phyloP scores from a whole-genome alignment of 2,329 filamentous ascomycete genomes.

The Tolypocladium album region DNA sequence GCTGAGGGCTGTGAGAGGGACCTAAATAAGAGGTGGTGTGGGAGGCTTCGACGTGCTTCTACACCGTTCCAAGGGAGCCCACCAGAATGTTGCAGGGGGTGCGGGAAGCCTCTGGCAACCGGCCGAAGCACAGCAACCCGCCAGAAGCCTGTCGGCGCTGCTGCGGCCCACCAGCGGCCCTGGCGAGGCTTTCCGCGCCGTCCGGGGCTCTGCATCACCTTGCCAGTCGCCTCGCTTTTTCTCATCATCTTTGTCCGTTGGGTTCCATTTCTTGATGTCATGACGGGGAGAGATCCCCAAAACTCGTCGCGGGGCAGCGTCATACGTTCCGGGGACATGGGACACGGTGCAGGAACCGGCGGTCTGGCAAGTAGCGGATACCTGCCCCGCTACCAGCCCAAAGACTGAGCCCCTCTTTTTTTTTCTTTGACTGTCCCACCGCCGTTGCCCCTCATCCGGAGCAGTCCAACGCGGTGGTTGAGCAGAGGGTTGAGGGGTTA shows the following conservation, averaged over 20 bases:
- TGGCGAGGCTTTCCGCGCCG: background rate
- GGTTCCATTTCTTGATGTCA: constrained; percentile 16
- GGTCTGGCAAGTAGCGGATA: constrained; percentile 3
- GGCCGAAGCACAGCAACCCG: constrained; percentile 11
- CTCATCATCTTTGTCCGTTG: constrained; percentile 2
- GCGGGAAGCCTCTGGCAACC: constrained; percentile 23
- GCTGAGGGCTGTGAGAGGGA: constrained; percentile 12
- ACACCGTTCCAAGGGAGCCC: constrained; percentile 31
- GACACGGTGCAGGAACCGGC: background rate
- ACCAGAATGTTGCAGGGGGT: constrained; percentile 22
- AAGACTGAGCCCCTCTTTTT: background rate
- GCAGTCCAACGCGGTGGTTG: no score
- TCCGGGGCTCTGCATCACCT: background rate
- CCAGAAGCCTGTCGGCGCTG: constrained; percentile 11
- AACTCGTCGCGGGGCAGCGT: constrained; percentile 19
- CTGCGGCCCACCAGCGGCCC: constrained; percentile 2
- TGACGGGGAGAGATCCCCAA: constrained; percentile 11
- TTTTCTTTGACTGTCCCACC: constrained; percentile 3
- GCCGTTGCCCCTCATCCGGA: background rate
- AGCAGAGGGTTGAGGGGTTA: no score
- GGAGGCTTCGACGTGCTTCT: constrained; percentile 31
- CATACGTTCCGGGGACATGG: constrained; percentile 10
- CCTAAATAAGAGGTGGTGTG: constrained; percentile 26
- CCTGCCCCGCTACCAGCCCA: background rate
- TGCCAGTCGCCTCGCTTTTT: background rate